Percentiles rank a stretch among this genome's conserved stretches.
phyloP scores from a whole-genome alignment of 371 early-diverging fungal species.

The Mortierella polycephala region DNA sequence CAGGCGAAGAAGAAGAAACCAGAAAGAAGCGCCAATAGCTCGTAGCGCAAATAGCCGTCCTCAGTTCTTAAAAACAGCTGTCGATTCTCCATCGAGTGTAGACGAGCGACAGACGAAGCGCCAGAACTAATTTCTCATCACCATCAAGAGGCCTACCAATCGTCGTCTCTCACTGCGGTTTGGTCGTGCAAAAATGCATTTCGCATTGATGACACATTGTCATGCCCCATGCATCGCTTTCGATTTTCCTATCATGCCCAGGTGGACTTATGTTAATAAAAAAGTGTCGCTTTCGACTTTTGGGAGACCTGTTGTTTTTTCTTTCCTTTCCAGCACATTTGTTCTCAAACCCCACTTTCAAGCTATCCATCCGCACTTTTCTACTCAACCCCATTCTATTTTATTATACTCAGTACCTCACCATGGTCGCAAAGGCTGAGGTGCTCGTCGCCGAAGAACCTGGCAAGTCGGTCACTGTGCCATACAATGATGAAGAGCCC shows the following conservation, averaged over 20 bases:
- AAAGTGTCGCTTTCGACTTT: not conserved
- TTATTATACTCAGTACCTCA: not conserved
- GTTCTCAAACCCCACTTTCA: not conserved
- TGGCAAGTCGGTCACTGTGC: slow-evolving; percentile 7
- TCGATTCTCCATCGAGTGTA: no score
- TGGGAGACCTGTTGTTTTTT: not conserved
- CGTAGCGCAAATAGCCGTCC: no score
- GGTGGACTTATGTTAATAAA: no score
- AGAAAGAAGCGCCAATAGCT: not conserved
- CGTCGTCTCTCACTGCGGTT: no score
- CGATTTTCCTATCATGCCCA: not conserved
- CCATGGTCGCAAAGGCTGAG: slow-evolving; percentile 4
- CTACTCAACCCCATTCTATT: not conserved
- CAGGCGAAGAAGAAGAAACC: no score
- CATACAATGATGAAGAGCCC: slow-evolving; percentile 15
- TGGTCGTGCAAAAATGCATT: no score
- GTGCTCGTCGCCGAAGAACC: slow-evolving; percentile 7
- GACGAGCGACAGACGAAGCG: no score
- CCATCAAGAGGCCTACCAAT: no score
- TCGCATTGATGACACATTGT: no score
- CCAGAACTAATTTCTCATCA: not conserved
- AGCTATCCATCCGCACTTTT: not conserved
- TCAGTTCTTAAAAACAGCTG: no score
- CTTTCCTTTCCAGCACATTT: not conserved
- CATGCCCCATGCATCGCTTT: not conserved